A percentile compares a stretch with the other conserved stretches of the same genome.
Conservation (phyloP, 2,329 filamentous ascomycete species). For the Hypomyces rosellus region DNA sequence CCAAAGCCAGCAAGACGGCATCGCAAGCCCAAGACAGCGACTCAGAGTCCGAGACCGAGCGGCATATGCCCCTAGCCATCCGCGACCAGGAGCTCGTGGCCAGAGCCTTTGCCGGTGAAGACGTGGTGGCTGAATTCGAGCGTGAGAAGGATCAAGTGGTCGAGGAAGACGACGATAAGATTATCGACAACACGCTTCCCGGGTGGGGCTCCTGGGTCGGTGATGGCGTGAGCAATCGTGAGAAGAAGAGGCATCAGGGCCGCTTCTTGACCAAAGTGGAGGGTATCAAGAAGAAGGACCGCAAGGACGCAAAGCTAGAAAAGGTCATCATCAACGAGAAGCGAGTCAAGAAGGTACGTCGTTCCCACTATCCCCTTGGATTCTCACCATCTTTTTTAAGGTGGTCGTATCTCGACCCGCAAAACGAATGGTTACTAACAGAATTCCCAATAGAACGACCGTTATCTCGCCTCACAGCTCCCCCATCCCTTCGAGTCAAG, state of each 20-base stretch:
- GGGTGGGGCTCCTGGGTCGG: conserved; percentile 95
- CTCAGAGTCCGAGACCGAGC: conserved; percentile 39
- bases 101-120: conserved; percentile 81
- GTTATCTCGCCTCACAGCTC: conserved; percentile 76
- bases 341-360: conserved; percentile 70
- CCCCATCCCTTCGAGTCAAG: conserved; percentile 86
- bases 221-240: conserved; percentile 67
- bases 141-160: conserved; percentile 68
- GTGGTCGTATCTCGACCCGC: not conserved
- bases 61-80: conserved; percentile 51
- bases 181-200: conserved; percentile 76
- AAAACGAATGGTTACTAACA: too few species aligned
- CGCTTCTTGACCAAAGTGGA: conserved; percentile 60
- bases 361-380: not conserved
- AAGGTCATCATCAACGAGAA: conserved; percentile 92
- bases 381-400: not conserved
- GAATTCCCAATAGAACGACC: conserved; percentile 57
- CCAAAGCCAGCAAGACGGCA: conserved; percentile 15
- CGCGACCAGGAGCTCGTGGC: conserved; percentile 64
- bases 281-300: conserved; percentile 67
- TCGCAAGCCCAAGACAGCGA: conserved; percentile 18
- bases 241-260: conserved; percentile 57
- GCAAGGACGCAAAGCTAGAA: conserved; percentile 76
- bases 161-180: conserved; percentile 74
- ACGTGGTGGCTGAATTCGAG: conserved; percentile 74